A percentile compares a stretch with the other conserved stretches of the same genome.
These are phyloP conservation scores for Fusarium staphyleae DNA, from an alignment of 2,329 filamentous ascomycete genomes.

Conservation along the genomic window DNA sequence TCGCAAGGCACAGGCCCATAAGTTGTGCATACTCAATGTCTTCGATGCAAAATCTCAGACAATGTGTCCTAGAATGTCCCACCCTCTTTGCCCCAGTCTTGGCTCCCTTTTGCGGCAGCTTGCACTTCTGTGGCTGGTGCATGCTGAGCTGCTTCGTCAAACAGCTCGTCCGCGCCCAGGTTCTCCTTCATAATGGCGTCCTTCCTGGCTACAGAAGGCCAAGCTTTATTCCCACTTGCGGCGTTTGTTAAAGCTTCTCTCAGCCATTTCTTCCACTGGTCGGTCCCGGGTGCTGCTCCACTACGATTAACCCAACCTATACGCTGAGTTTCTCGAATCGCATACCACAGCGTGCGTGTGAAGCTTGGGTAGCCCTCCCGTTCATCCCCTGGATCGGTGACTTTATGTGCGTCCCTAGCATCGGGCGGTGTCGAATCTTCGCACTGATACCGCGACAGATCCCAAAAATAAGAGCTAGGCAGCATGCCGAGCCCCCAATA, in stretches of 20 bases:
- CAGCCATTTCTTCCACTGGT: slow-evolving; percentile 63
- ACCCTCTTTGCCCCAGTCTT: slow-evolving; percentile 35
- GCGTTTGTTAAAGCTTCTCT: slow-evolving; percentile 55
- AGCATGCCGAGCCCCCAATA: slow-evolving; percentile 65
- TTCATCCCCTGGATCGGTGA: slow-evolving; percentile 42
- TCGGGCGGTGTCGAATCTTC: slow-evolving; percentile 52
- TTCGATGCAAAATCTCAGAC: background rate
- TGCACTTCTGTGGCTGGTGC: slow-evolving; percentile 42
- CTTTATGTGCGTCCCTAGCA: slow-evolving; percentile 46
- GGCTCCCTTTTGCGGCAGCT: slow-evolving; percentile 15
- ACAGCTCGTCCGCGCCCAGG: slow-evolving; percentile 19
- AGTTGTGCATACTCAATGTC: background rate
- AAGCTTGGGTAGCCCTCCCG: slow-evolving; percentile 56
- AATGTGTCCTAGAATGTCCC: slow-evolving; percentile 32
- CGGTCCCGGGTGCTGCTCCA: slow-evolving; percentile 59
- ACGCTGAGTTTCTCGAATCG: slow-evolving; percentile 60
- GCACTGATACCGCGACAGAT: slow-evolving; percentile 60
- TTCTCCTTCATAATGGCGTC: slow-evolving; percentile 55
- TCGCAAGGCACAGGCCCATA: background rate
- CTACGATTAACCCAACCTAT: slow-evolving; percentile 61
- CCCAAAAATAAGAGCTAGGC: slow-evolving; percentile 60
- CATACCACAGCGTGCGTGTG: slow-evolving; percentile 65
- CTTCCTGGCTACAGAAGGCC: slow-evolving; percentile 58
- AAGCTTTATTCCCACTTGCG: slow-evolving; percentile 42
- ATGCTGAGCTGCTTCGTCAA: slow-evolving; percentile 43